phyloP scores from a whole-genome alignment of 2,329 filamentous ascomycete species.

The Verticillium longisporum region DNA sequence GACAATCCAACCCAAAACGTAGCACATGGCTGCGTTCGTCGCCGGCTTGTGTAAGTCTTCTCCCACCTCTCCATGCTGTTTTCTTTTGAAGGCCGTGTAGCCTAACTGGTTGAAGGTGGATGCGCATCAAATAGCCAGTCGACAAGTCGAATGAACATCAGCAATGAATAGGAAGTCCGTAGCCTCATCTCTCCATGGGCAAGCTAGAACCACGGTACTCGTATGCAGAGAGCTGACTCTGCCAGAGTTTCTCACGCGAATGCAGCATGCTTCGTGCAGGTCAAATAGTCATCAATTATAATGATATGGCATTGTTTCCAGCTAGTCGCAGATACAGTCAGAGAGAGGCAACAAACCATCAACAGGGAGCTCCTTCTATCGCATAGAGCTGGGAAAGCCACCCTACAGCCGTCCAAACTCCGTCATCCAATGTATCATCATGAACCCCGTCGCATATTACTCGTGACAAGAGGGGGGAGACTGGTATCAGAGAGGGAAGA shows the following conservation, averaged over 20 bases:
- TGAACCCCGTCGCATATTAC: neutral
- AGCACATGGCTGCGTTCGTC: slow-evolving; percentile 43
- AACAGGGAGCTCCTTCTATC: neutral
- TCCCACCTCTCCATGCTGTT: neutral
- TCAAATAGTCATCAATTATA: neutral
- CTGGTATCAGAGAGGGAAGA: neutral
- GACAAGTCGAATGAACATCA: too few species aligned
- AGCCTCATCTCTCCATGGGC: too few species aligned
- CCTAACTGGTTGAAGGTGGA: too few species aligned
- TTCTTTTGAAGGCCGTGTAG: neutral
- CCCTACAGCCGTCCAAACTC: neutral
- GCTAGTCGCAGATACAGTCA: neutral
- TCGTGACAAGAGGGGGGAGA: neutral
- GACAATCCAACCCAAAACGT: slow-evolving; percentile 26
- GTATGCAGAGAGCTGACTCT: too few species aligned
- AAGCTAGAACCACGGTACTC: too few species aligned
- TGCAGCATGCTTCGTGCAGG: too few species aligned
- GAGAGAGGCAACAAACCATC: neutral
- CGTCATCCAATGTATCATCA: neutral
- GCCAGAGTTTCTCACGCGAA: too few species aligned
- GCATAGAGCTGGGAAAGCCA: neutral
- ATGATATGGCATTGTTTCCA: neutral
- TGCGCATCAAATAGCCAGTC: too few species aligned
- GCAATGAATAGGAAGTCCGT: too few species aligned
- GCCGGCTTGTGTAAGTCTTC: slow-evolving; percentile 38